Evolutionary conservation across 805 yeast genomes (phyloP).

Genomic region (Monosporozyma unispora): DNA sequence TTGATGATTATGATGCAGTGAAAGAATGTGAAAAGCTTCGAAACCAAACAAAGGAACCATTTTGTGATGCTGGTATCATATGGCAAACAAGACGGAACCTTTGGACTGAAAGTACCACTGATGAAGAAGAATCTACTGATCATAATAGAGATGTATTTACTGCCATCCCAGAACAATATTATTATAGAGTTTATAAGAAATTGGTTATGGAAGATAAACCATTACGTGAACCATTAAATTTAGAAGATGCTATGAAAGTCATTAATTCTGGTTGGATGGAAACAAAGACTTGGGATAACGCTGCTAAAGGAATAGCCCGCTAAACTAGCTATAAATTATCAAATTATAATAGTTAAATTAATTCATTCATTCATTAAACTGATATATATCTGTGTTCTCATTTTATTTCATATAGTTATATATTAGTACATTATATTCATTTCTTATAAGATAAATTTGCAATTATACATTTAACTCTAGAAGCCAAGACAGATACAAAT

Average conservation of each 20-base stretch:
- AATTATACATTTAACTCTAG: not conserved
- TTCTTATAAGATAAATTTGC: conserved; percentile 1
- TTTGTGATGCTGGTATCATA: conserved; percentile 45
- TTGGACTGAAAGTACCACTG: conserved; percentile 41
- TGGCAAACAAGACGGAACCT: conserved; percentile 63
- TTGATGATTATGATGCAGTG: conserved; percentile 27
- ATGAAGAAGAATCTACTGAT: not conserved
- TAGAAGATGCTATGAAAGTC: conserved; percentile 61
- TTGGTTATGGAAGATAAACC: conserved; percentile 63
- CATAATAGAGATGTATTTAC: conserved; percentile 17
- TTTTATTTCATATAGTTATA: not conserved
- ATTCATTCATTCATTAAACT: not conserved
- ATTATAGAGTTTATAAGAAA: conserved; percentile 54
- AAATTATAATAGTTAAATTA: no score
- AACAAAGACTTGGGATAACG: conserved; percentile 62
- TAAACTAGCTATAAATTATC: no score
- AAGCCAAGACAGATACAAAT: no score
- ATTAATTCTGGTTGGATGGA: conserved; percentile 81
- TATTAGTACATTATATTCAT: conserved; percentile 1
- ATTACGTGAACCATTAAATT: conserved; percentile 61
- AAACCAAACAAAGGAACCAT: conserved; percentile 31
- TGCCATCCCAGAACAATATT: conserved; percentile 40
- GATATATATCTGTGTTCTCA: not conserved
- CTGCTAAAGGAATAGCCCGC: conserved; percentile 22
- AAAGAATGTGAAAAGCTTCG: conserved; percentile 27